Conservation (phyloP, 106 monocot genomes). For the Dendrobium officinale region DNA sequence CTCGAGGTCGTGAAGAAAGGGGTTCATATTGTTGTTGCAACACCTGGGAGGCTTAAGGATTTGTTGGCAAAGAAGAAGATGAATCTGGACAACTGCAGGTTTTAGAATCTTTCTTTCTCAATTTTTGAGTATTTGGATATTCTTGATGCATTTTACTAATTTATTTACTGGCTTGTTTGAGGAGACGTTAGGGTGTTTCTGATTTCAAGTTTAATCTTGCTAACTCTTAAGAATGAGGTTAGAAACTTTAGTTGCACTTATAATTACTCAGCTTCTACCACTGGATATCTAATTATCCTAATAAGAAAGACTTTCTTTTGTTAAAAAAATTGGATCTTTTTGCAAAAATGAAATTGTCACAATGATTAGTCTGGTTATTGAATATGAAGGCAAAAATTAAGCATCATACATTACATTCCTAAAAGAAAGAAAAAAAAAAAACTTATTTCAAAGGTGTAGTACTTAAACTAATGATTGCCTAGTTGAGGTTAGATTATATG, state of each 20-base stretch:
- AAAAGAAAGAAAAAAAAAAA: too few species aligned
- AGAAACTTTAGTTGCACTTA: background rate
- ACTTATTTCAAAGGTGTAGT: too few species aligned
- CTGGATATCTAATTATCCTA: background rate
- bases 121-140: background rate
- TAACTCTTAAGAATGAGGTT: background rate
- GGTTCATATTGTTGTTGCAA: constrained; percentile 96
- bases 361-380: too few species aligned
- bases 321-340: background rate
- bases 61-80: constrained; percentile 97
- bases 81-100: constrained; percentile 96
- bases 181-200: background rate
- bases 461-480: background rate
- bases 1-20: constrained; percentile 86
- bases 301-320: background rate
- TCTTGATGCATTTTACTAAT: background rate
- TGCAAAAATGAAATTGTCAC: too few species aligned
- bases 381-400: too few species aligned
- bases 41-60: constrained; percentile 91
- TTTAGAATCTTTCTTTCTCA: background rate
- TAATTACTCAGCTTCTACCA: background rate
- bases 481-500: background rate
- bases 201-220: background rate
- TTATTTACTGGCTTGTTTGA: background rate
- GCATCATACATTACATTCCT: too few species aligned